phyloP scores from a whole-genome alignment of 352 stramenopile species.

The Pythium guiyangense region DNA sequence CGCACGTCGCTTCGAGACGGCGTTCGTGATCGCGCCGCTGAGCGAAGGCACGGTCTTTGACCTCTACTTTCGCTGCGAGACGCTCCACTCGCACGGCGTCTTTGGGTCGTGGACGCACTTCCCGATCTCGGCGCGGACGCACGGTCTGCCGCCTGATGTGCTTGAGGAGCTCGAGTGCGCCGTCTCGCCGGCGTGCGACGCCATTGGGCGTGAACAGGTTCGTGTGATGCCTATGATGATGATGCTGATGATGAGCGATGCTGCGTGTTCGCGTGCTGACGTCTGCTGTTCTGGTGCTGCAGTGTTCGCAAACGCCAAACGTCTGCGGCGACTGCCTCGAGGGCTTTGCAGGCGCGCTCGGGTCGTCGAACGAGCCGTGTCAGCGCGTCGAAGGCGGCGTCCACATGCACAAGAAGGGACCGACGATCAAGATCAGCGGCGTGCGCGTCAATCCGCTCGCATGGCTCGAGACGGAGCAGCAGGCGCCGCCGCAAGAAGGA shows the following conservation, averaged over 20 bases:
- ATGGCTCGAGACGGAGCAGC: constrained; percentile 2
- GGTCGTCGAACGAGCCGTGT: constrained; percentile 43
- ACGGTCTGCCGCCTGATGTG: constrained; percentile 62
- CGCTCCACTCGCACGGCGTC: constrained; percentile 65
- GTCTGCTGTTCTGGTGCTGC: neutral
- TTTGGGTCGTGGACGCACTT: constrained; percentile 50
- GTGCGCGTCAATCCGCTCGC: constrained; percentile 47
- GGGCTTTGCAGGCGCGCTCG: constrained; percentile 28
- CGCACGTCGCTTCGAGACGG: neutral
- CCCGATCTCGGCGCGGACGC: constrained; percentile 43
- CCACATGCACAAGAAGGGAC: constrained; percentile 1
- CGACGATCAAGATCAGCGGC: constrained; percentile 62
- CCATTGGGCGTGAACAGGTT: constrained; percentile 46
- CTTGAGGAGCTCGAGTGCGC: constrained; percentile 54
- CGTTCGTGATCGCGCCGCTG: constrained; percentile 47
- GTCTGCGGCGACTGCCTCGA: constrained; percentile 69
- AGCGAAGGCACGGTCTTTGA: constrained; percentile 59
- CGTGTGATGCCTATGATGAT: constrained; percentile 3
- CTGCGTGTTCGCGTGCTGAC: neutral
- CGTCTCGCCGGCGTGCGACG: constrained; percentile 38
- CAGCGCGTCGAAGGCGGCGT: neutral
- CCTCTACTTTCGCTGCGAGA: constrained; percentile 72
- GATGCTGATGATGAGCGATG: too few relatives aligned
- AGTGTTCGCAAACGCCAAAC: constrained; percentile 48
- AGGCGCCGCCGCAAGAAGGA: neutral